Conservation (phyloP, 2,329 filamentous ascomycete genomes). For the Sporothrix dimorphospora region DNA sequence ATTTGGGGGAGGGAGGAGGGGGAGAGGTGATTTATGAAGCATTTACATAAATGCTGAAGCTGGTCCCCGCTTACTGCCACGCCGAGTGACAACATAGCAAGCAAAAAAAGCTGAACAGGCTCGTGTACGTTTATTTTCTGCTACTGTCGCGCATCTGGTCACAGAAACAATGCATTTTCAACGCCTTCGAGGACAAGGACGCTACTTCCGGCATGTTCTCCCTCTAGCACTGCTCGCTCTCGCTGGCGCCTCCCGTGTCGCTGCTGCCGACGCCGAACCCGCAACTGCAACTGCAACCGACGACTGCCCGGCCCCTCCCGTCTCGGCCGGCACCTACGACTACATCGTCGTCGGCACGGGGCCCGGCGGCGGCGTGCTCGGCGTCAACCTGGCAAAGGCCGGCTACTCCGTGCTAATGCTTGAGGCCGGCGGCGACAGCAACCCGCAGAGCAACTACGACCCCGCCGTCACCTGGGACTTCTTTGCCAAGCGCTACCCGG, state of each 20-base stretch:
- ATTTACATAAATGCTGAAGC: too few relatives aligned
- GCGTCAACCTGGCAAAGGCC: conserved; percentile 51
- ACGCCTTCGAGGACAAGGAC: neutral
- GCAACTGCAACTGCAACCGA: neutral
- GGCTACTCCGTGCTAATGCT: conserved; percentile 58
- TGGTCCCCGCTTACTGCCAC: too few relatives aligned
- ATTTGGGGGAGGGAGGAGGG: too few relatives aligned
- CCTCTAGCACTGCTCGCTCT: neutral
- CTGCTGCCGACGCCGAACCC: too few relatives aligned
- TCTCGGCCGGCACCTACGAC: neutral
- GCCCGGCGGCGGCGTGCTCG: neutral
- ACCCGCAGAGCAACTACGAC: conserved; percentile 52
- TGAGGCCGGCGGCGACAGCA: conserved; percentile 56
- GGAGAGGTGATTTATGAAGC: too few relatives aligned
- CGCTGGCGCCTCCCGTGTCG: neutral
- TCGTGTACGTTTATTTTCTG: neutral
- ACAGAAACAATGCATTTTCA: neutral
- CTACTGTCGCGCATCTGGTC: neutral
- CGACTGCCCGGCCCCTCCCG: neutral
- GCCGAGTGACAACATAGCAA: too few relatives aligned
- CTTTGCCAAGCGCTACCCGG: conserved; percentile 56
- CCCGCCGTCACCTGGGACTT: conserved; percentile 58
- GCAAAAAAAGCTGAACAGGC: too few relatives aligned
- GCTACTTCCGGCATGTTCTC: neutral
- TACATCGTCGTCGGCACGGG: neutral